Conservation (phyloP, 805 yeast genomes). For the Zygotorulaspora sp. region DNA sequence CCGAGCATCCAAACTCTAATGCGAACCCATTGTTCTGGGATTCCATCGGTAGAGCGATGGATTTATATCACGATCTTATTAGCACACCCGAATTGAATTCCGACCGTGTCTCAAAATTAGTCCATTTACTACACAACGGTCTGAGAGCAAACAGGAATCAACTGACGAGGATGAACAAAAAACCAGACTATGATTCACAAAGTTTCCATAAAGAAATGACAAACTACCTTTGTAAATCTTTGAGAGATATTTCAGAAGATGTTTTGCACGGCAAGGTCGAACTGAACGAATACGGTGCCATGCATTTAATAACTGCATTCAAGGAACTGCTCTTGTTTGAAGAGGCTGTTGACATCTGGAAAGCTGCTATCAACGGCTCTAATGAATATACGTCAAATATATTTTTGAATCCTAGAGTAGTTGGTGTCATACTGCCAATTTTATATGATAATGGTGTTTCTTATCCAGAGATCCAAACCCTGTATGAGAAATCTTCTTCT, state of each 20-base stretch:
- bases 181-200: slow-evolving; percentile 56
- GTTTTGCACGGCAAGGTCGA: slow-evolving; percentile 41
- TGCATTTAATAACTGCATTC: slow-evolving; percentile 53
- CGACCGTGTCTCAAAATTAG: slow-evolving; percentile 45
- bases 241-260: slow-evolving; percentile 50
- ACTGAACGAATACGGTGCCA: slow-evolving; percentile 50
- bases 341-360: slow-evolving; percentile 71
- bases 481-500: slow-evolving; percentile 46
- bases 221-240: slow-evolving; percentile 44
- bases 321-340: slow-evolving; percentile 56
- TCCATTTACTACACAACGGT: slow-evolving; percentile 51
- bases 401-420: slow-evolving; percentile 59
- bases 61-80: slow-evolving; percentile 44
- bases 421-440: slow-evolving; percentile 65
- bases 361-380: slow-evolving; percentile 37
- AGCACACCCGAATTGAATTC: slow-evolving; percentile 46
- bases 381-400: slow-evolving; percentile 30
- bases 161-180: slow-evolving; percentile 50
- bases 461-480: slow-evolving; percentile 55
- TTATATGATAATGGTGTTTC: slow-evolving; percentile 57
- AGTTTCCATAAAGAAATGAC: slow-evolving; percentile 54
- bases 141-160: slow-evolving; percentile 53
- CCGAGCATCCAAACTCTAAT: slow-evolving; percentile 39
- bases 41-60: slow-evolving; percentile 48
- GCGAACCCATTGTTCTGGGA: slow-evolving; percentile 48